phyloP scores from a whole-genome alignment of 2,329 filamentous ascomycete genomes.

The Scleromitrula shiraiana region DNA sequence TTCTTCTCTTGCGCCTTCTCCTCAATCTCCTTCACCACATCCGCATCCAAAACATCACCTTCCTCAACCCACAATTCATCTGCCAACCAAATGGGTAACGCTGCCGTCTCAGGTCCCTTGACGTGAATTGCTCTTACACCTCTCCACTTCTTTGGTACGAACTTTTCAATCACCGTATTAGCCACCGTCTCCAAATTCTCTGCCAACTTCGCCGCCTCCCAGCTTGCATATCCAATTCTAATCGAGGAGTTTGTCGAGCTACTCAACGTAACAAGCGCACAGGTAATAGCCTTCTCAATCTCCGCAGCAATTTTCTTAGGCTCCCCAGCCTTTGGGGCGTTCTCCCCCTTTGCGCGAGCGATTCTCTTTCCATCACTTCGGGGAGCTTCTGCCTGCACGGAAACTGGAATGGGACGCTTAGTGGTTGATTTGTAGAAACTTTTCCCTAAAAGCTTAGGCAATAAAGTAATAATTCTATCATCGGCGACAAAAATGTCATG shows the following conservation, averaged over 20 bases:
- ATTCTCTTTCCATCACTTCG: conserved; percentile 52
- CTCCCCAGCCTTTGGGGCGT: conserved; percentile 38
- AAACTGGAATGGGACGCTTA: conserved; percentile 83
- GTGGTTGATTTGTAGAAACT: conserved; percentile 77
- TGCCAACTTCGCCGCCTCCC: conserved; percentile 65
- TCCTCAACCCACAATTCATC: conserved; percentile 84
- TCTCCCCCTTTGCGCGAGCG: conserved; percentile 44
- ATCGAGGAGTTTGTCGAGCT: conserved; percentile 74
- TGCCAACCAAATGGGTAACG: conserved; percentile 90
- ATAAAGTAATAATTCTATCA: conserved; percentile 66
- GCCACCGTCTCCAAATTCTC: conserved; percentile 74
- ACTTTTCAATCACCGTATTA: conserved; percentile 63
- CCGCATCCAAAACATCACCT: conserved; percentile 59
- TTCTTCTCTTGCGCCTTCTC: conserved; percentile 4
- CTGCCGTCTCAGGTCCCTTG: conserved; percentile 81
- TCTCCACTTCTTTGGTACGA: conserved; percentile 78
- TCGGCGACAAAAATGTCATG: conserved; percentile 94
- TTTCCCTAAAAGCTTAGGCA: conserved; percentile 79
- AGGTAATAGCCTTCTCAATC: conserved; percentile 67
- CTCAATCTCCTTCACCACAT: conserved; percentile 29
- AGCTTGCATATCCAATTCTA: conserved; percentile 67
- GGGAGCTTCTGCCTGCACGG: conserved; percentile 53
- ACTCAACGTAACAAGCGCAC: conserved; percentile 73
- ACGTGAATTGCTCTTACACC: conserved; percentile 80
- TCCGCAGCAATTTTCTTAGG: conserved; percentile 61